phyloP scores from a whole-genome alignment of 345 rosid species.

The Barbarea vulgaris region DNA sequence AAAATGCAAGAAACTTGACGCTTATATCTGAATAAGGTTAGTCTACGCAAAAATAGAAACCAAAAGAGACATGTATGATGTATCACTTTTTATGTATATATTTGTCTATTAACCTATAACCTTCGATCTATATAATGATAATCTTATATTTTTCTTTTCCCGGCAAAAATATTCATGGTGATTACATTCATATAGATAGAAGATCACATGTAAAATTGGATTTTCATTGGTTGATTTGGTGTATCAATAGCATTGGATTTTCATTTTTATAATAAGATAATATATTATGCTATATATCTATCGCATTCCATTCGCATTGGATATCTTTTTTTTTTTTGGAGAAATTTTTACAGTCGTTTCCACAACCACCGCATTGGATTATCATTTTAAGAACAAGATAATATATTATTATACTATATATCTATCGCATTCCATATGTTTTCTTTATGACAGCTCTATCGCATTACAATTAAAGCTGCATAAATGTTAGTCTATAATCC shows the following conservation, averaged over 20 bases:
- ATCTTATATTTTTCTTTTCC: no score
- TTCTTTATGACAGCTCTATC: not conserved
- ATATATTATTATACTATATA: not conserved
- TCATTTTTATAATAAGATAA: not conserved
- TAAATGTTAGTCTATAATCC: slow-evolving; percentile 31
- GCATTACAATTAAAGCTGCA: slow-evolving; percentile 28
- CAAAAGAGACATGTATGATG: not conserved
- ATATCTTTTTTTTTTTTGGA: no score
- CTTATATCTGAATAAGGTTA: not conserved
- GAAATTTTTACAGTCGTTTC: no score
- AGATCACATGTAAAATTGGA: not conserved
- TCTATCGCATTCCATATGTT: not conserved
- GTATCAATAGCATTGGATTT: not conserved
- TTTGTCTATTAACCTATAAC: no score
- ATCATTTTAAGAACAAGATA: not conserved
- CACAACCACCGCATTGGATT: no score
- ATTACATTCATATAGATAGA: not conserved
- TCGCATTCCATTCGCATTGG: not conserved
- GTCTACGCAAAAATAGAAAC: not conserved
- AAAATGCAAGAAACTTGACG: not conserved
- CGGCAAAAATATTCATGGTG: not conserved
- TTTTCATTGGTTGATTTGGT: not conserved
- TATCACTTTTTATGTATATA: no score
- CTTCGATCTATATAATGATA: no score
- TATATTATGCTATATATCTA: not conserved